phyloP scores from a whole-genome alignment of 1,284 basidiomycete genomes.

The Ceratobasidium sp. region DNA sequence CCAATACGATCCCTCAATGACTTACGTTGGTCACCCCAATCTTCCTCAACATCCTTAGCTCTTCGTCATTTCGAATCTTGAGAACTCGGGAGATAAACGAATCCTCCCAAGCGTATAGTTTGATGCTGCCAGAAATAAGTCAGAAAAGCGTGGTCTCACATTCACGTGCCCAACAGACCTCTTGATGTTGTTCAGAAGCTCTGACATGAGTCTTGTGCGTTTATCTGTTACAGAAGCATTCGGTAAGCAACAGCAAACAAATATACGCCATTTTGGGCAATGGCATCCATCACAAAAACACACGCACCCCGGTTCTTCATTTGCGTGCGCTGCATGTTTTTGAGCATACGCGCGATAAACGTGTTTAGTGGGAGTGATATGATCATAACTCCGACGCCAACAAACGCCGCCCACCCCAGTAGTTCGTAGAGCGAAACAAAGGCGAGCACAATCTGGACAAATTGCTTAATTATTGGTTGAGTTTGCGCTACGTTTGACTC shows the following conservation, averaged over 20 bases:
- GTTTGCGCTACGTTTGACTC: too few species aligned
- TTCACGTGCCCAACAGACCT: too few species aligned
- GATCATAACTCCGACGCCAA: constrained; percentile 93
- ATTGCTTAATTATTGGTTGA: too few species aligned
- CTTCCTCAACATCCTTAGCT: constrained; percentile 83
- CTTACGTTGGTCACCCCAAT: constrained; percentile 80
- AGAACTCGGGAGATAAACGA: constrained; percentile 84
- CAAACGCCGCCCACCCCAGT: constrained; percentile 92
- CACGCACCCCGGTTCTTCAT: constrained; percentile 86
- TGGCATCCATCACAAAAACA: too few species aligned
- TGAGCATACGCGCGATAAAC: constrained; percentile 78
- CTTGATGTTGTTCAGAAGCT: constrained; percentile 90
- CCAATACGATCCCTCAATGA: constrained; percentile 1
- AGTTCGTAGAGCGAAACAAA: constrained; percentile 91
- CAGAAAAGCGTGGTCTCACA: too few species aligned
- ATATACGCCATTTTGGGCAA: too few species aligned
- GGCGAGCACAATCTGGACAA: constrained; percentile 80
- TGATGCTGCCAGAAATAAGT: too few species aligned
- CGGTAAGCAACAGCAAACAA: constrained; percentile 6
- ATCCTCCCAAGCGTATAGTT: constrained; percentile 89
- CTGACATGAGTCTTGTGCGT: constrained; percentile 79
- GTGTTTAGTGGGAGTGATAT: constrained; percentile 86
- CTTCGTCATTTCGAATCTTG: constrained; percentile 85
- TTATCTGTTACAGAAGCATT: constrained; percentile 63
- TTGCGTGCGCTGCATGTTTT: constrained; percentile 84